phyloP scores from a whole-genome alignment of 2,329 filamentous ascomycete genomes.

The Venturia carpophila region DNA sequence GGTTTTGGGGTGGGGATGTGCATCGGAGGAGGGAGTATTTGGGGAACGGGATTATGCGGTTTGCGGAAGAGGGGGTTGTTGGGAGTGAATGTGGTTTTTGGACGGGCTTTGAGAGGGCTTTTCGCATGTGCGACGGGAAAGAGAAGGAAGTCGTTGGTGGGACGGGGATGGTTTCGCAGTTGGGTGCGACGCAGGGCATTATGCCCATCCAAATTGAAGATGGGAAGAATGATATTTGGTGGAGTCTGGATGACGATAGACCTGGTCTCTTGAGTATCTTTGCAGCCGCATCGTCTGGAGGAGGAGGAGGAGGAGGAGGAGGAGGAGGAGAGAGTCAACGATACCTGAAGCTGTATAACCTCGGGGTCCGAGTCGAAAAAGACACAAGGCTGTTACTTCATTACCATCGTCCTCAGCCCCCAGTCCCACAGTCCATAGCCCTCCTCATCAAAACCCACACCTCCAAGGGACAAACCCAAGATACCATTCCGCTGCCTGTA shows the following conservation, averaged over 20 bases:
- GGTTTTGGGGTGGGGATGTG: constrained; percentile 17
- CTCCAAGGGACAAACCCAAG: not conserved
- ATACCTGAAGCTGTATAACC: constrained; percentile 5
- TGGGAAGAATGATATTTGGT: not conserved
- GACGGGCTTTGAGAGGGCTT: not conserved
- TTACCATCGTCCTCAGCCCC: not conserved
- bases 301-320: no score
- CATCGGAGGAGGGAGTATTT: not conserved
- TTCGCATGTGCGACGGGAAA: not conserved
- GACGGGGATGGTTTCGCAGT: not conserved
- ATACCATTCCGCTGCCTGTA: not conserved
- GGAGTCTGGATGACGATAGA: not conserved
- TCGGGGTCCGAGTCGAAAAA: not conserved
- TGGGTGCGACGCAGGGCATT: not conserved
- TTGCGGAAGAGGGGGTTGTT: not conserved
- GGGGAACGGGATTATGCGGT: not conserved
- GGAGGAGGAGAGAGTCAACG: not conserved
- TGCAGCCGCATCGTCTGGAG: not conserved
- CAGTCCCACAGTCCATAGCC: not conserved
- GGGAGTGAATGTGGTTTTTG: not conserved
- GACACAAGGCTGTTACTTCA: not conserved
- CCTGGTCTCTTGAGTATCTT: not conserved
- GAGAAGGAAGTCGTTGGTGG: not conserved
- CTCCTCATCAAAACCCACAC: not conserved
- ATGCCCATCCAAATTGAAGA: not conserved